phyloP scores from a whole-genome alignment of 2,329 filamentous ascomycete genomes.

The Laburnicola sp. region DNA sequence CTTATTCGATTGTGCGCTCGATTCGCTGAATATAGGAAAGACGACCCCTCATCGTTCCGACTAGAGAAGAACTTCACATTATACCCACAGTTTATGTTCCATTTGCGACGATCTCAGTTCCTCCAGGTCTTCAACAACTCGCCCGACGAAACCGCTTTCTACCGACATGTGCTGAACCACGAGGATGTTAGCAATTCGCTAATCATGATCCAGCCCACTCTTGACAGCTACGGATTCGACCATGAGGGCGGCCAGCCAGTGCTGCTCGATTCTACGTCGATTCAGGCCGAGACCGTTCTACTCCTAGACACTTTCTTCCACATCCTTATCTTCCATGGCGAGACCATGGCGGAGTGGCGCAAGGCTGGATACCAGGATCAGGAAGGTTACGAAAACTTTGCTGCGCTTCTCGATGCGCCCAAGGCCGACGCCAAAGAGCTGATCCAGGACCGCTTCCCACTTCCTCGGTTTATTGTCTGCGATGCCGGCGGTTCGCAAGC shows the following conservation, averaged over 20 bases:
- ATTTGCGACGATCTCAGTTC: constrained; percentile 94
- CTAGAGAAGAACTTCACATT: constrained; percentile 97
- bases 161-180: constrained; percentile 93
- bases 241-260: constrained; percentile 91
- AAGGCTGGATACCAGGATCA: constrained; percentile 98
- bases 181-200: constrained; percentile 96
- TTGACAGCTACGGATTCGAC: constrained; percentile 96
- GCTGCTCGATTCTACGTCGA: constrained; percentile 93
- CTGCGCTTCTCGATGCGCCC: constrained; percentile 80
- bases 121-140: constrained; percentile 99
- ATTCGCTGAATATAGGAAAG: constrained; percentile 97
- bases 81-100: constrained; percentile 99
- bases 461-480: constrained; percentile 97
- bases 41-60: constrained; percentile 90
- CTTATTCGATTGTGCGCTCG: constrained; percentile 93
- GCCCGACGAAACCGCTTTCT: constrained; percentile 98
- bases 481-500: constrained; percentile 98
- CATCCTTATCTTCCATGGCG: constrained; percentile 97
- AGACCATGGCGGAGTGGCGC: constrained; percentile 96
- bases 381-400: constrained; percentile 97
- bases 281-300: constrained; percentile 90
- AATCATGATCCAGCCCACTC: constrained; percentile 97
- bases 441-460: constrained; percentile 95
- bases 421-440: constrained; percentile 98
- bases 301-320: constrained; percentile 99